Conservation (phyloP, 345 rosid species). For the Euphorbia tirucalli region DNA sequence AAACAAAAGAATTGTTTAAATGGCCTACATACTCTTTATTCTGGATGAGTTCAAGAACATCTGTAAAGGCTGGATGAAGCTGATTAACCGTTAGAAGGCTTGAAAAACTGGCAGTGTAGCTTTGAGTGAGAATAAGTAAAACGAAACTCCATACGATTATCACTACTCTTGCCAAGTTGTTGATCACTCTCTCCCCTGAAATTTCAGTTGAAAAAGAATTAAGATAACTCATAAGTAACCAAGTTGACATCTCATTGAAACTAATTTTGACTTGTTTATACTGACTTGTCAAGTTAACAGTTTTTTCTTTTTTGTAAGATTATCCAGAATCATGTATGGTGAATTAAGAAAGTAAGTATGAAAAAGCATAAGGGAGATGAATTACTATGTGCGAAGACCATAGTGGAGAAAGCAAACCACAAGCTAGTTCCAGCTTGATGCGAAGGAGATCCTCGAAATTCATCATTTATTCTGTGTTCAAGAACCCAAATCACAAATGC, state of each 20-base stretch:
- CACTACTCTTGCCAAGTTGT: too few species aligned
- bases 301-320: too few species aligned
- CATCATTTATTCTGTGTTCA: slow-evolving; percentile 12
- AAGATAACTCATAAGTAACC: slow-evolving; percentile 57
- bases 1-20: too few species aligned
- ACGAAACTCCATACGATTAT: too few species aligned
- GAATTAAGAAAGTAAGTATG: too few species aligned
- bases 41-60: slow-evolving; percentile 35
- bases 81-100: slow-evolving; percentile 51
- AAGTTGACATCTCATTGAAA: slow-evolving; percentile 58
- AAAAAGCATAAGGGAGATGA: slow-evolving; percentile 27
- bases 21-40: slow-evolving; percentile 42
- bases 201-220: slow-evolving; percentile 63
- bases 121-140: too few species aligned
- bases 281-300: too few species aligned
- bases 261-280: slow-evolving; percentile 10
- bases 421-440: slow-evolving; percentile 54
- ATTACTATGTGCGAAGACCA: slow-evolving; percentile 7
- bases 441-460: slow-evolving; percentile 6
- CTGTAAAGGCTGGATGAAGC: slow-evolving; percentile 41
- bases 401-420: too few species aligned
- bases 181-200: too few species aligned
- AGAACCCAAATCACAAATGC: too few species aligned
- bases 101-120: too few species aligned
- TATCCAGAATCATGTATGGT: too few species aligned